Conservation (phyloP, 1,284 basidiomycete genomes). For the Malassezia slooffiae region DNA sequence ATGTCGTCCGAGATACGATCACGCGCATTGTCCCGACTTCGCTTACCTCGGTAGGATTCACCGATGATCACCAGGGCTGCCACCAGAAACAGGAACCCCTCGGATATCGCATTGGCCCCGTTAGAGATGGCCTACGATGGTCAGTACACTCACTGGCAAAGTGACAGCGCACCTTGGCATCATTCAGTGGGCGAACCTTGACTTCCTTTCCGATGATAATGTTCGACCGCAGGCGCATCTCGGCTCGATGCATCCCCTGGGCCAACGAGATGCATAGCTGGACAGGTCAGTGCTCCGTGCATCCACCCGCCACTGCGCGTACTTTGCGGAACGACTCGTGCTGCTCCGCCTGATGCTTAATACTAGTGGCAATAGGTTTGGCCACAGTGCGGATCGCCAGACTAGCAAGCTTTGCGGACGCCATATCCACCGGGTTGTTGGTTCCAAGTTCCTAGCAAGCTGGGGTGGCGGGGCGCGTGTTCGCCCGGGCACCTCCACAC, state of each 20-base stretch:
- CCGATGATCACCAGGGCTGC: conserved; percentile 40
- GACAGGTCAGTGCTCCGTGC: not conserved
- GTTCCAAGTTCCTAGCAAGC: not conserved
- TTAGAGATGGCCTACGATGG: conserved; percentile 24
- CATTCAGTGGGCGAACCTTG: conserved; percentile 43
- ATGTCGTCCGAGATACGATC: conserved; percentile 33
- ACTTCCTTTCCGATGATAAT: conserved; percentile 22
- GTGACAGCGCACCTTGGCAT: conserved; percentile 21
- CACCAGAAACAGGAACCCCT: conserved; percentile 41
- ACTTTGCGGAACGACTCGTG: conserved; percentile 37
- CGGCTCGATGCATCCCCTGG: conserved; percentile 36
- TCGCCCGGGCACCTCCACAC: too few relatives aligned
- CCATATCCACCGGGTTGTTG: conserved; percentile 20
- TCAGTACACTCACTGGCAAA: too few relatives aligned
- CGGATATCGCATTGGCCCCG: conserved; percentile 40
- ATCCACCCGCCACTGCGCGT: conserved; percentile 1
- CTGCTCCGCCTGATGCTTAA: conserved; percentile 38
- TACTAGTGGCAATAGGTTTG: conserved; percentile 43
- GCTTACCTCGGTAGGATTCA: conserved; percentile 33
- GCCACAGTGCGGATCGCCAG: conserved; percentile 39
- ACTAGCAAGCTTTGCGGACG: conserved; percentile 39
- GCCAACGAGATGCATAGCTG: conserved; percentile 38
- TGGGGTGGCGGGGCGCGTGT: too few relatives aligned
- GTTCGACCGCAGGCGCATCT: conserved; percentile 34
- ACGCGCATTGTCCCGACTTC: conserved; percentile 33